Base-by-base conservation (phyloP, 768 basidiomycete species). In the Galerina sulciceps region DNA sequence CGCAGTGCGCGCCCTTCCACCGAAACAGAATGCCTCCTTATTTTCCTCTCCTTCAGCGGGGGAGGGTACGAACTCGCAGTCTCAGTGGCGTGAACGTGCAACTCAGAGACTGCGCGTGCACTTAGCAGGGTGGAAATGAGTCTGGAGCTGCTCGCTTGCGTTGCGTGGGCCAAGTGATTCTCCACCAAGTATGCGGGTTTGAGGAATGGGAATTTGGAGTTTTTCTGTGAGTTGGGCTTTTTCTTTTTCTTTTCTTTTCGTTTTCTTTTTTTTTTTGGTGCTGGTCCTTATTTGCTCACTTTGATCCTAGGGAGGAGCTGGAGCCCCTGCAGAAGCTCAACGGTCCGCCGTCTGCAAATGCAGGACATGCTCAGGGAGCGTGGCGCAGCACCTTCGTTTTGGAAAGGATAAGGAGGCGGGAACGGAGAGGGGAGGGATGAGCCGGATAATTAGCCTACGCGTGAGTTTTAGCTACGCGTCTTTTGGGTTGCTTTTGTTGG, bases 51-150 rank as follows among this genome's bases (percentile, higher is more conserved):
- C 38, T 83, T 99, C 3, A 96, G 96, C 26, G 96, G 96, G 2
- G 96, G 96, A 14, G 96, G 96, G 2, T 99, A 99, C 73, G 98
- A 96, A 0, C 90, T 96, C 43, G 93, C 95, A 73, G 99, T 99
- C 68, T n/a, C n/a, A n/a, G 95, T 98, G 17, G 93, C 94, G 6
- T 83, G 94, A 44, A 87, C 90, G 36, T 99, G 96, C 96, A 89
- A 94, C 26, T 96, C 92, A 76, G 96, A 99, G 73, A 99, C 97
- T 0, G 96, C 94, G 1, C 91, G 96, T 66, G 93, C 94, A 17
- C 82, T 95, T 17, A 95, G 93, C 1, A 82, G 89, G 93, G 68
- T 81, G 82, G 17, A 89, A 91, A 63, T 74, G 94, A 57, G 92
- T 91, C 1, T 94, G 87, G 86, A 92, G 89, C 72, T 85, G 88